phyloP scores from a whole-genome alignment of 2,329 filamentous ascomycete genomes.

The Aspergillus terreus region DNA sequence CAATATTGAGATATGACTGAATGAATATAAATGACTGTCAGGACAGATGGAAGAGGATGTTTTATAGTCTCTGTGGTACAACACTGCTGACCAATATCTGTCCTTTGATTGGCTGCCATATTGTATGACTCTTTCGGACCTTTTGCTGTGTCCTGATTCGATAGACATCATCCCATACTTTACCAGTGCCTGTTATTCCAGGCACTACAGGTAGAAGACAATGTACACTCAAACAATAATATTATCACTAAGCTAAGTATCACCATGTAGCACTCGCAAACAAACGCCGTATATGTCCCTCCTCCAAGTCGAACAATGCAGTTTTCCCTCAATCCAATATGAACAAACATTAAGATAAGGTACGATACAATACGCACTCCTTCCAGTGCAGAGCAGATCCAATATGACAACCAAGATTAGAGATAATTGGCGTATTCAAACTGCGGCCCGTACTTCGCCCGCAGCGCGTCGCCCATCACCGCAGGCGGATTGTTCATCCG shows the following conservation, averaged over 20 bases:
- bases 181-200: too few species aligned
- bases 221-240: neutral
- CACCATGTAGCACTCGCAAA: neutral
- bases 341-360: too few species aligned
- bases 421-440: slow-evolving; percentile 30
- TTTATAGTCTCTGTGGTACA: slow-evolving; percentile 9
- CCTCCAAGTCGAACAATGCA: neutral
- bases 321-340: neutral
- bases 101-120: slow-evolving; percentile 19
- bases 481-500: slow-evolving; percentile 21
- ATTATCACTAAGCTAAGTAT: neutral
- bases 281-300: neutral
- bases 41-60: neutral
- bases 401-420: slow-evolving; percentile 1
- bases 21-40: neutral
- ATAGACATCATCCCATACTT: neutral
- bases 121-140: too few species aligned
- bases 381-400: neutral
- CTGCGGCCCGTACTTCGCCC: slow-evolving; percentile 24
- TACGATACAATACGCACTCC: too few species aligned
- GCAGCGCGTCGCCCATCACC: slow-evolving; percentile 20
- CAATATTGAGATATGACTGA: neutral
- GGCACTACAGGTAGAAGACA: too few species aligned
- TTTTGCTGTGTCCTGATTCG: neutral
- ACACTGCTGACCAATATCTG: slow-evolving; percentile 22